phyloP scores from a whole-genome alignment of 306 rosid species.

The apple (Malus domestica) region DNA sequence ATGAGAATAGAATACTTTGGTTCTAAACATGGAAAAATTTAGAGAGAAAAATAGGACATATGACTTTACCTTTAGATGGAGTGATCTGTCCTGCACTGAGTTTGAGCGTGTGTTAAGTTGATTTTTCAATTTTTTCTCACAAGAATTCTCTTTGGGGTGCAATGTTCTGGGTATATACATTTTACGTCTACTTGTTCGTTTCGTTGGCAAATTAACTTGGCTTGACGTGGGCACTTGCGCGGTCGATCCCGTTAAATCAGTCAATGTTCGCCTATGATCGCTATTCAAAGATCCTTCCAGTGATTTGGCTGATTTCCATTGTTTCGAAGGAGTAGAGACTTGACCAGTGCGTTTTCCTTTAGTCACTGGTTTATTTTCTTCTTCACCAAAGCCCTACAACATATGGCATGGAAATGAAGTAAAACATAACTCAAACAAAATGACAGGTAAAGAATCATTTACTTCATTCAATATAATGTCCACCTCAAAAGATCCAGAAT shows the following conservation, averaged over 20 bases:
- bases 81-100: constrained; percentile 19
- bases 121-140: constrained; percentile 33
- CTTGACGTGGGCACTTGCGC: constrained; percentile 36
- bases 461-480: background rate
- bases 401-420: constrained; percentile 13
- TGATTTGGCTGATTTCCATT: constrained; percentile 40
- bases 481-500: background rate
- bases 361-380: constrained; percentile 37
- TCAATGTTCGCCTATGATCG: constrained; percentile 32
- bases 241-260: constrained; percentile 29
- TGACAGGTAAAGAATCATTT: background rate
- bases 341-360: constrained; percentile 51
- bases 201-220: constrained; percentile 39
- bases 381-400: constrained; percentile 46
- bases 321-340: constrained; percentile 37
- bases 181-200: constrained; percentile 57
- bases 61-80: constrained; percentile 33
- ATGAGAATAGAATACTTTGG: constrained; percentile 12
- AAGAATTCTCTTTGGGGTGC: constrained; percentile 36
- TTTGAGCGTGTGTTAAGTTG: constrained; percentile 35
- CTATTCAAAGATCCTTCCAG: constrained; percentile 39
- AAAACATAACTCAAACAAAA: background rate
- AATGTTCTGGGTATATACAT: constrained; percentile 34
- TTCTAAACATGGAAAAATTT: constrained; percentile 1
- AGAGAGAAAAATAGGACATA: background rate